Base-by-base conservation (phyloP, 208 protist species). In the Trypanosomatidae sp. region DNA sequence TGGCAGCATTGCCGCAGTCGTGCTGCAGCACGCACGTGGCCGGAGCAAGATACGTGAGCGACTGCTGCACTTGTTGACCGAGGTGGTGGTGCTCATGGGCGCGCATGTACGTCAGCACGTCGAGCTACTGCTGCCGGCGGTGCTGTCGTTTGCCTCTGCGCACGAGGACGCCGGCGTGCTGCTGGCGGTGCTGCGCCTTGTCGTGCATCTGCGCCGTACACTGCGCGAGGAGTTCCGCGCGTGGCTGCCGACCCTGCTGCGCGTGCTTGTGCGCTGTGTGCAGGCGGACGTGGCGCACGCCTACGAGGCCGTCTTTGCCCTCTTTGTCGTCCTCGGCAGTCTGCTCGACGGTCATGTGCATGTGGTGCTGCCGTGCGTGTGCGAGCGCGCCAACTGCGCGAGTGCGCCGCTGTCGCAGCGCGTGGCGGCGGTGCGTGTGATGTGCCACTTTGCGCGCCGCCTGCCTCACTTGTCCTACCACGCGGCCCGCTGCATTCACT, bases 211-310 rank as follows among this genome's bases (percentile, higher is more conserved):
- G 25, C 71, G 80, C 15, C 48, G 67, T 23, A 77, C 67, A 20
- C 54, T 93, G 35, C 69, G 72, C 41, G 78, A 90, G 42, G 80
- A 90, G 60, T 93, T 93, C 54, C 55, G 73, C 4, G 72, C 85
- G 2, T 87, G 68, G 37, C 62, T 93, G 13, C 61, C 74, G 15
- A 48, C 54, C 21, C 50, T 93, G 27, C 69, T 93, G 38, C 70
- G 77, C 16, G 69, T 72, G 11, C 63, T 93, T 24, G 53, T 88
- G 6, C 61, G 63, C 47, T 48, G 67, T 18, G 57, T 87, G 10
- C 66, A 84, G 46, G 59, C 61, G 15, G 76, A 81, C 52, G 61
- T 67, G 6, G 63, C 64, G 25, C 48, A 53, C 42, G 56, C 68
- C 18, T 51, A 59, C 22, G 68, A 80, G 54, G 71, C 56, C 20